These are phyloP conservation scores for Pythium diclinum DNA, from an alignment of 352 stramenopile genomes.

Conservation along the genomic window DNA sequence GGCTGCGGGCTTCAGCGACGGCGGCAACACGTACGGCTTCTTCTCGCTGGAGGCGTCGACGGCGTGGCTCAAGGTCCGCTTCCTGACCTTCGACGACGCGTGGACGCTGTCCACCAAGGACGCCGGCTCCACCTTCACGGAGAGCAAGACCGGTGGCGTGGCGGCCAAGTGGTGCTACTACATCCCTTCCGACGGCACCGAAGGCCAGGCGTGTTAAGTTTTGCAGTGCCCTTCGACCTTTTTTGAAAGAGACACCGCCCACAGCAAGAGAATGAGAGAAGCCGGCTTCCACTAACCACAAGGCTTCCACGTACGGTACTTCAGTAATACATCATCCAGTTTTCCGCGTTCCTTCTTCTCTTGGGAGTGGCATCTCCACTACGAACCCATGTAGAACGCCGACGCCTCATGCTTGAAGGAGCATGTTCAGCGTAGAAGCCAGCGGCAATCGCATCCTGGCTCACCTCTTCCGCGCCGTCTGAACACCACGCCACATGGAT, in stretches of 20 bases:
- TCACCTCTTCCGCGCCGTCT: not conserved
- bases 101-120: slow-evolving; percentile 31
- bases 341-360: not conserved
- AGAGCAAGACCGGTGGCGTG: slow-evolving; percentile 30
- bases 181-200: slow-evolving; percentile 33
- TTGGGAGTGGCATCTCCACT: not conserved
- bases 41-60: slow-evolving; percentile 33
- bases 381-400: not conserved
- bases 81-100: slow-evolving; percentile 39
- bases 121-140: slow-evolving; percentile 20
- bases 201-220: slow-evolving; percentile 28
- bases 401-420: not conserved
- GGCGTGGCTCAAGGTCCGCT: slow-evolving; percentile 38
- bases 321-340: not conserved
- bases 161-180: slow-evolving; percentile 38
- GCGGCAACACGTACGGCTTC: slow-evolving; percentile 39
- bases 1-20: slow-evolving; percentile 22
- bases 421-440: not conserved
- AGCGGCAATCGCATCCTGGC: not conserved
- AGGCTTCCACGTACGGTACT: too few species aligned
- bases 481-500: slow-evolving; percentile 1
- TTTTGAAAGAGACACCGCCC: not conserved
- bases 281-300: not conserved
- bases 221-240: too few species aligned
- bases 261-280: not conserved